Evolutionary conservation across 306 rosid species (phyloP).

Genomic region (Cicer yamashitae): DNA sequence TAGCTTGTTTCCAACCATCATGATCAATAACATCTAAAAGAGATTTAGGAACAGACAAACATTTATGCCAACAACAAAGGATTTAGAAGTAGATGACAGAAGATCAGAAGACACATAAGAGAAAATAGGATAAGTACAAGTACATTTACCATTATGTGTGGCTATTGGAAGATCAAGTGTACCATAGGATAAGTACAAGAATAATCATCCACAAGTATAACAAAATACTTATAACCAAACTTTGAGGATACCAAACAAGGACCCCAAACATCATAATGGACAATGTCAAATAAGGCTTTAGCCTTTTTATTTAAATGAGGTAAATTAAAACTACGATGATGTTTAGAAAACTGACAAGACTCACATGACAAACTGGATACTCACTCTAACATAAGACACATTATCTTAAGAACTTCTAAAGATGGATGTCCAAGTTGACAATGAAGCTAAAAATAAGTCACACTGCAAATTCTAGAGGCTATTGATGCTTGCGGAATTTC

Average conservation of each 20-base stretch:
- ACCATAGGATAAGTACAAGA: not conserved
- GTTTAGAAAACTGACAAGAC: not conserved
- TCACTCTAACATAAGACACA: not conserved
- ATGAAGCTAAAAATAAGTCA: not conserved
- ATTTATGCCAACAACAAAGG: no score
- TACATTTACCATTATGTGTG: no score
- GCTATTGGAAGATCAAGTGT: no score
- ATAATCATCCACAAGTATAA: not conserved
- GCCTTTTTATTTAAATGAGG: not conserved
- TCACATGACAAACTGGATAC: not conserved
- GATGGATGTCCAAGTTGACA: not conserved
- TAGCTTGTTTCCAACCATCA: no score
- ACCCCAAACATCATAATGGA: not conserved
- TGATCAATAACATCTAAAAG: no score
- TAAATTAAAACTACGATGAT: not conserved
- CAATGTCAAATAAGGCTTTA: not conserved
- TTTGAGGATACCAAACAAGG: not conserved
- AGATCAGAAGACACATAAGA: no score
- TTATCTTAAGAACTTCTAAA: not conserved
- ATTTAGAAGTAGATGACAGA: no score
- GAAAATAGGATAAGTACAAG: no score
- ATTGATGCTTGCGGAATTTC: not conserved
- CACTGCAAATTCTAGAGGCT: not conserved
- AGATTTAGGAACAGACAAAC: no score
- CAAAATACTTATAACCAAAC: not conserved